A percentile compares a stretch with the other conserved stretches of the same genome.
These are phyloP conservation scores for Pythium aristosporum DNA, from an alignment of 352 stramenopile species.

Conservation along the genomic window DNA sequence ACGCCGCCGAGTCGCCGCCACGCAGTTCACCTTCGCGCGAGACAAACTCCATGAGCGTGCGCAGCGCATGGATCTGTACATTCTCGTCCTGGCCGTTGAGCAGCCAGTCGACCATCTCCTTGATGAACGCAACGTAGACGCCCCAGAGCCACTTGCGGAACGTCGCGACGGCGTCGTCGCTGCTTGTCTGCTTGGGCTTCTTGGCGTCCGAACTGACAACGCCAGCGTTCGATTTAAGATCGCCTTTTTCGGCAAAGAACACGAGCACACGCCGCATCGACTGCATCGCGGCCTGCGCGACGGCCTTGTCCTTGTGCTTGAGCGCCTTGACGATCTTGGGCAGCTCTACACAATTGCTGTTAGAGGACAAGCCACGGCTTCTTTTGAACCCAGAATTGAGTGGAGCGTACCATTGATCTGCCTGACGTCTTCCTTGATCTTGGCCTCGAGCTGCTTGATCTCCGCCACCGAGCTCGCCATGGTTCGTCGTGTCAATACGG, in stretches of 20 bases:
- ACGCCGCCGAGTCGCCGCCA: constrained; percentile 32
- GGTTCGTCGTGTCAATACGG: neutral
- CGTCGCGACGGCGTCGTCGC: constrained; percentile 64
- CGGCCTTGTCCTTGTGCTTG: constrained; percentile 65
- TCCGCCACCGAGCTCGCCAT: constrained; percentile 58
- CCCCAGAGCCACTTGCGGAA: constrained; percentile 86
- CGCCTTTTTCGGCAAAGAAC: constrained; percentile 83
- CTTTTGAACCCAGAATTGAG: neutral
- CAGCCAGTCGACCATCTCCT: constrained; percentile 83
- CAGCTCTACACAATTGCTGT: constrained; percentile 37
- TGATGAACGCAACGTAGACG: constrained; percentile 76
- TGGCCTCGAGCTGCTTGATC: constrained; percentile 86
- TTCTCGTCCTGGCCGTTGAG: constrained; percentile 52
- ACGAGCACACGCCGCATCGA: constrained; percentile 76
- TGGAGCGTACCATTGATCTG: constrained; percentile 66
- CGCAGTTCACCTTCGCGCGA: constrained; percentile 65
- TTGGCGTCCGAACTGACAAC: constrained; percentile 26
- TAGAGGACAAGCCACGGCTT: neutral
- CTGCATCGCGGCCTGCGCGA: constrained; percentile 77
- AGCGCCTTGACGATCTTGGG: constrained; percentile 74
- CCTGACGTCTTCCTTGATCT: constrained; percentile 86
- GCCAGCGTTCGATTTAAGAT: constrained; percentile 41
- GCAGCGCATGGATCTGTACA: constrained; percentile 71
- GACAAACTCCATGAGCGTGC: constrained; percentile 90
- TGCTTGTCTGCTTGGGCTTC: constrained; percentile 43